Conservation (phyloP, 2,329 filamentous ascomycete genomes). For the Fusarium redolens region DNA sequence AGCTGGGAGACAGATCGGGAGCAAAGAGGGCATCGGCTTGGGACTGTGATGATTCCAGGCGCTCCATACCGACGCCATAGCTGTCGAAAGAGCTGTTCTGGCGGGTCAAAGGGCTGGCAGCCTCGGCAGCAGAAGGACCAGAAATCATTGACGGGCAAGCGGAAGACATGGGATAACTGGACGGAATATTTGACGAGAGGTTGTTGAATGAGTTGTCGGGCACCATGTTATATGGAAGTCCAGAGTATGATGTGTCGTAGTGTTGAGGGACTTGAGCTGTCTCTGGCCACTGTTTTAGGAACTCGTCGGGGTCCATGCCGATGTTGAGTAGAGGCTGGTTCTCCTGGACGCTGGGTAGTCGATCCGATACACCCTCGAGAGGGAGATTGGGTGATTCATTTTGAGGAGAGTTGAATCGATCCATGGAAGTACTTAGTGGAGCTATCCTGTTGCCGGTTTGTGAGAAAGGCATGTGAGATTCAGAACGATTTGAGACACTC, state of each 20-base stretch:
- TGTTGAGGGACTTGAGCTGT: constrained; percentile 35
- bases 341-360: constrained; percentile 54
- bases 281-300: constrained; percentile 49
- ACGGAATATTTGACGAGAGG: constrained; percentile 34
- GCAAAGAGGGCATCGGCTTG: constrained; percentile 42
- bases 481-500: constrained; percentile 56
- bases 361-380: constrained; percentile 39
- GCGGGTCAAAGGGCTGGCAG: constrained; percentile 54
- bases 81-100: constrained; percentile 56
- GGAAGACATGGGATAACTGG: constrained; percentile 49
- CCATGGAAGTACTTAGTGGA: constrained; percentile 44
- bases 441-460: constrained; percentile 50
- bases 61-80: constrained; percentile 51
- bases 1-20: constrained; percentile 28
- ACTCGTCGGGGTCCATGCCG: constrained; percentile 55
- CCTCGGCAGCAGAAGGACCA: constrained; percentile 53
- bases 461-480: constrained; percentile 54
- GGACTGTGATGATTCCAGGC: constrained; percentile 54
- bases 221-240: constrained; percentile 25
- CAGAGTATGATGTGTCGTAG: constrained; percentile 33
- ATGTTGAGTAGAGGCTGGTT: constrained; percentile 45
- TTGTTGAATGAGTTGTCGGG: constrained; percentile 31
- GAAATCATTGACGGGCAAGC: constrained; percentile 58
- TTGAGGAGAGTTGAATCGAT: constrained; percentile 47
- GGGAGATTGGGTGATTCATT: constrained; percentile 47